Percentiles rank a stretch among this genome's conserved stretches.
Evolutionary conservation across 2,329 filamentous ascomycete species (phyloP).

Genomic region (Calonectria pteridis): DNA sequence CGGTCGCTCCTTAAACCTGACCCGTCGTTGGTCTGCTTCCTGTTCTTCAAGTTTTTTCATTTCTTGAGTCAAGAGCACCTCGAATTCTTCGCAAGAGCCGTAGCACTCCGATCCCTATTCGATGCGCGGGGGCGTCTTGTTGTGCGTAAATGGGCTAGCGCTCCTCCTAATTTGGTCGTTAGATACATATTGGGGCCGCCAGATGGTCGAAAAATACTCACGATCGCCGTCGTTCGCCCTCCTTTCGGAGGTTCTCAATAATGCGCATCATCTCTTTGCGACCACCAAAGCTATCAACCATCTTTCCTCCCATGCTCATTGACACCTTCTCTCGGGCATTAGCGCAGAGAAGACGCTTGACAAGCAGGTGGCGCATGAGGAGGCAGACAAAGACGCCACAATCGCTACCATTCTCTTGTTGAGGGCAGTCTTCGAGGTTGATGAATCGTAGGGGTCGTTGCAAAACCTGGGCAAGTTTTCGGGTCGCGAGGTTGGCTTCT

Average conservation of each 20-base stretch:
- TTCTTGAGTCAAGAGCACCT: slow-evolving; percentile 38
- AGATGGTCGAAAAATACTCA: slow-evolving; percentile 59
- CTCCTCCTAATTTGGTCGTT: slow-evolving; percentile 49
- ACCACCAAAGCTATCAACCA: slow-evolving; percentile 83
- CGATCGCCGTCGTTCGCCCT: slow-evolving; percentile 87
- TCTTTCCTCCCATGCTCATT: slow-evolving; percentile 91
- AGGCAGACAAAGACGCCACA: slow-evolving; percentile 97
- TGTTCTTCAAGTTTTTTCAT: slow-evolving; percentile 5
- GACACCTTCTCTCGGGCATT: slow-evolving; percentile 88
- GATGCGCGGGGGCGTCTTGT: slow-evolving; percentile 58
- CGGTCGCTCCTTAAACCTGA: not conserved
- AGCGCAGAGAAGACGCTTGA: slow-evolving; percentile 84
- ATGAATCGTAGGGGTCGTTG: slow-evolving; percentile 78
- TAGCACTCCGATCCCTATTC: slow-evolving; percentile 54
- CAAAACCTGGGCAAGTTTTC: slow-evolving; percentile 78
- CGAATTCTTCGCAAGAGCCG: slow-evolving; percentile 47
- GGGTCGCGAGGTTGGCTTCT: slow-evolving; percentile 77
- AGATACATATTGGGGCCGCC: slow-evolving; percentile 15
- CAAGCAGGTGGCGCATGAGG: slow-evolving; percentile 91
- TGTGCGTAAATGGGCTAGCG: slow-evolving; percentile 52
- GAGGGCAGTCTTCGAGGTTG: slow-evolving; percentile 85
- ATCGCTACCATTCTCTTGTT: slow-evolving; percentile 93
- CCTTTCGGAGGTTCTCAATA: slow-evolving; percentile 87
- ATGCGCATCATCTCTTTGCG: slow-evolving; percentile 93
- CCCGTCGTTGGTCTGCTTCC: not conserved